Evolutionary conservation across 352 stramenopile genomes (phyloP), one percentile per base, ranked within the genome.

Genomic region (Globisporangium nagaii): DNA sequence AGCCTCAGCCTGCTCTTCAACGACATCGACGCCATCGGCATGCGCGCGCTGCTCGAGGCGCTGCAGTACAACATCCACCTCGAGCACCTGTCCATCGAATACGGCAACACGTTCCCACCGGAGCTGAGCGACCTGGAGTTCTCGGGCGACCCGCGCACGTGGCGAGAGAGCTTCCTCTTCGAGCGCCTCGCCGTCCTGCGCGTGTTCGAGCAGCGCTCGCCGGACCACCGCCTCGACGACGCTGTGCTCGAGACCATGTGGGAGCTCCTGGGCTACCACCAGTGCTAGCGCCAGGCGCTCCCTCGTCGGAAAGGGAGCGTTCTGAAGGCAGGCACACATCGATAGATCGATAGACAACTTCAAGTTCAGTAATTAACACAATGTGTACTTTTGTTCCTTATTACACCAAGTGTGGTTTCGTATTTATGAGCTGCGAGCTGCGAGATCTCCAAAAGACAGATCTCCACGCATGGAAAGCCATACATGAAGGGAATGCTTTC

Each of bases 1-100:
- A 66, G 70, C 13, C 63, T 81, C 9, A 81, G 69, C 20, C 40
- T 81, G 32, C 53, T 81, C n/a, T 81, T 81, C 48, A 81, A 81
- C 53, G 61, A 77, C 51, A 76, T 81, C 20, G 71, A 81, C 36
- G 68, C 68, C 19, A 81, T 78, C 44, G 71, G 71, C 35, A 76
- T 72, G 43, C 69, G 71, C 47, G 69, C 71, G 11, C 51, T 81
- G 59, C 44, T 81, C 25, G 71, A 76, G 44, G 66, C 71, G 22
- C 51, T 81, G 31, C 66, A 81, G 60, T 79, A 77, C 66, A 81
- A 81, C 52, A 53, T 63, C 40, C 69, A 78, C 53, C 56, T 81
- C 53, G 61, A 79, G 53, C 67, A 79, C 53, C 58, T 81, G 17
- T 66, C 66, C 17, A 75, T 81, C 51, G 69, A 79, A 56, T 81